These are phyloP conservation scores for Lumnitzera racemosa DNA, from an alignment of 345 rosid species.

Conservation along the genomic window DNA sequence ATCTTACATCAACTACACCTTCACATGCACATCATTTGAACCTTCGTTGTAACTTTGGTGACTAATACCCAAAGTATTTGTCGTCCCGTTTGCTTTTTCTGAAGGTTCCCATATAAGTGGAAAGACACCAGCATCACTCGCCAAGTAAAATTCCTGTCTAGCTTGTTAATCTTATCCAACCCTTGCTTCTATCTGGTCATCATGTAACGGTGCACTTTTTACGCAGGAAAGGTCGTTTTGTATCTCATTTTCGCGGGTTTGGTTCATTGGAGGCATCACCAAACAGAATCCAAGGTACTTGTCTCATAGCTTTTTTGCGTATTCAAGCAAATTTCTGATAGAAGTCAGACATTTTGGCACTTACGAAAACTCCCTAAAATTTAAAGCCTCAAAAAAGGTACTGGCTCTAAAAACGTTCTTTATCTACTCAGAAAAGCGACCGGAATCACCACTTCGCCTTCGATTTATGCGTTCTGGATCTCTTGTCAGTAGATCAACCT, in stretches of 20 bases:
- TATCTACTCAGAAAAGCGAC: slow-evolving; percentile 30
- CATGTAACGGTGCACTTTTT: not conserved
- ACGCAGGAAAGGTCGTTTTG: slow-evolving; percentile 23
- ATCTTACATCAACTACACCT: too few relatives aligned
- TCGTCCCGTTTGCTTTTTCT: not conserved
- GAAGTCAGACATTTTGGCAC: too few relatives aligned
- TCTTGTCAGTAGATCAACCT: slow-evolving; percentile 37
- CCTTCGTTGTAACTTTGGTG: not conserved
- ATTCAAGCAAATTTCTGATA: not conserved
- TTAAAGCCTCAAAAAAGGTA: too few relatives aligned
- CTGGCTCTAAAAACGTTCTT: not conserved
- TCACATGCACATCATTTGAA: too few relatives aligned
- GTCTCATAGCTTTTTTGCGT: not conserved
- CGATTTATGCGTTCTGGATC: slow-evolving; percentile 42
- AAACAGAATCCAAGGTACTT: slow-evolving; percentile 30
- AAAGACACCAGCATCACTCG: slow-evolving; percentile 1
- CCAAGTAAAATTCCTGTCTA: slow-evolving; percentile 18
- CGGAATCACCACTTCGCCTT: slow-evolving; percentile 44
- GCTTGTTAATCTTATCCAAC: not conserved
- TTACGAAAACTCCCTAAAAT: not conserved
- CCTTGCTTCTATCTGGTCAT: not conserved
- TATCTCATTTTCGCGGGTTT: slow-evolving; percentile 26
- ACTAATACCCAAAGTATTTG: not conserved
- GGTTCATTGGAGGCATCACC: slow-evolving; percentile 20
- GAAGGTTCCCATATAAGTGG: not conserved